phyloP scores from a whole-genome alignment of 495 filamentous ascomycete species.

The Podospora anserina region DNA sequence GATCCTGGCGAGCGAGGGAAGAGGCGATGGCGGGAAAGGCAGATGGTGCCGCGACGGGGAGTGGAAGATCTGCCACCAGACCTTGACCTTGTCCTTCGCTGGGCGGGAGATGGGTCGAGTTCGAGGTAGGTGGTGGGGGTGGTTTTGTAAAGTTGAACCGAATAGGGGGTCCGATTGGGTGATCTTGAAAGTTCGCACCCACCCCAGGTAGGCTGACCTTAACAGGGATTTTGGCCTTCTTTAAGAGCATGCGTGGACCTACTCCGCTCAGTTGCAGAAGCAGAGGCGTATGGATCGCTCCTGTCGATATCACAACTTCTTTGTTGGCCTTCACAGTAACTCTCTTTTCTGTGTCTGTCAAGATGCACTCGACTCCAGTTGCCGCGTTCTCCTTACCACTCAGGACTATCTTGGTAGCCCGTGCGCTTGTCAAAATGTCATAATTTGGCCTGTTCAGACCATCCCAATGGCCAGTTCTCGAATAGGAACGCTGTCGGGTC shows the following conservation, averaged over 20 bases:
- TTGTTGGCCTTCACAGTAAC: slow-evolving; percentile 35
- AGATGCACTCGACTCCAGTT: slow-evolving; percentile 28
- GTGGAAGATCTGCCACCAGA: not conserved
- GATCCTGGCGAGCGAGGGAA: slow-evolving; percentile 8
- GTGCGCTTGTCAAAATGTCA: slow-evolving; percentile 39
- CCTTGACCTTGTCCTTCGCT: not conserved
- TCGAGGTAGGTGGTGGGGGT: not conserved
- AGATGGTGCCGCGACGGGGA: not conserved
- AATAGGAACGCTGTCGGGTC: not conserved
- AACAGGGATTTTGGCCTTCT: slow-evolving; percentile 61
- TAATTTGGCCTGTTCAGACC: slow-evolving; percentile 39
- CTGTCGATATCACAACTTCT: slow-evolving; percentile 57
- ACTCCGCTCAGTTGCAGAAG: slow-evolving; percentile 70
- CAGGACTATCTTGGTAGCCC: slow-evolving; percentile 43
- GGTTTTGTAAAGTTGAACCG: not conserved
- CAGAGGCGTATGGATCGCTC: slow-evolving; percentile 55
- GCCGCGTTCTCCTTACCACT: slow-evolving; percentile 33
- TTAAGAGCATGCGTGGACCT: slow-evolving; percentile 63
- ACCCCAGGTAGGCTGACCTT: slow-evolving; percentile 70
- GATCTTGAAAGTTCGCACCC: slow-evolving; percentile 62
- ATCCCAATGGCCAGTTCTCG: not conserved
- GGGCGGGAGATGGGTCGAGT: not conserved
- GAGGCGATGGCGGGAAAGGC: not conserved
- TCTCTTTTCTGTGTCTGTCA: slow-evolving; percentile 18
- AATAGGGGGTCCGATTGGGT: slow-evolving; percentile 23